A percentile compares a stretch with the other conserved stretches of the same genome.
Evolutionary conservation across 2,329 filamentous ascomycete species (phyloP).

Genomic region (Elsinoe australis): DNA sequence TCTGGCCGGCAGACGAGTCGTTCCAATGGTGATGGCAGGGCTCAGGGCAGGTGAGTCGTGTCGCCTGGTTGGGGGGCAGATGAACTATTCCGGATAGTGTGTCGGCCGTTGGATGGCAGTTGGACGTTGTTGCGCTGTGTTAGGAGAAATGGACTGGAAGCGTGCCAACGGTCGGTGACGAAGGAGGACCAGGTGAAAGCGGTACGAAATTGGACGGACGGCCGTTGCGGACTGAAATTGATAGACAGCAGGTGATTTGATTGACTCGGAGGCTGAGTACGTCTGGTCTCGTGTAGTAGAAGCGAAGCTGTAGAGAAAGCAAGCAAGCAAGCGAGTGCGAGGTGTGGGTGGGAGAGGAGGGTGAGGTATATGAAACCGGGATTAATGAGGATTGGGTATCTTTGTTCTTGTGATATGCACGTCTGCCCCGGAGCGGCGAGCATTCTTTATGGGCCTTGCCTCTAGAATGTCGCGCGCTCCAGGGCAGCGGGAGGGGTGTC

Average conservation of each 20-base stretch:
- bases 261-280: conserved; percentile 5
- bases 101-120: conserved; percentile 16
- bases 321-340: background rate
- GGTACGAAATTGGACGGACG: conserved; percentile 17
- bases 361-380: conserved; percentile 2
- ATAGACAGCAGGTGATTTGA: conserved; percentile 16
- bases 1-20: conserved; percentile 16
- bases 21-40: conserved; percentile 18
- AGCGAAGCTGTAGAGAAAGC: background rate
- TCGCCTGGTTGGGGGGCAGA: conserved; percentile 18
- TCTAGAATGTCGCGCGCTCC: conserved; percentile 15
- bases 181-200: conserved; percentile 14
- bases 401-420: conserved; percentile 12
- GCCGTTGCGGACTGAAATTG: conserved; percentile 16
- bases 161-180: conserved; percentile 18
- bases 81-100: conserved; percentile 19
- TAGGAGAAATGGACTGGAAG: conserved; percentile 16
- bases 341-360: background rate
- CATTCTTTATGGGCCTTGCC: conserved; percentile 16
- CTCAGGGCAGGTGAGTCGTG: conserved; percentile 14
- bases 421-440: conserved; percentile 13
- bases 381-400: conserved; percentile 5
- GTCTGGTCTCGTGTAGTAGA: background rate
- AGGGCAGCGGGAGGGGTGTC: background rate
- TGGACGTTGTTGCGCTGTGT: conserved; percentile 16